phyloP scores from a whole-genome alignment of 2,329 filamentous ascomycete species.

The Neurospora crassa region DNA sequence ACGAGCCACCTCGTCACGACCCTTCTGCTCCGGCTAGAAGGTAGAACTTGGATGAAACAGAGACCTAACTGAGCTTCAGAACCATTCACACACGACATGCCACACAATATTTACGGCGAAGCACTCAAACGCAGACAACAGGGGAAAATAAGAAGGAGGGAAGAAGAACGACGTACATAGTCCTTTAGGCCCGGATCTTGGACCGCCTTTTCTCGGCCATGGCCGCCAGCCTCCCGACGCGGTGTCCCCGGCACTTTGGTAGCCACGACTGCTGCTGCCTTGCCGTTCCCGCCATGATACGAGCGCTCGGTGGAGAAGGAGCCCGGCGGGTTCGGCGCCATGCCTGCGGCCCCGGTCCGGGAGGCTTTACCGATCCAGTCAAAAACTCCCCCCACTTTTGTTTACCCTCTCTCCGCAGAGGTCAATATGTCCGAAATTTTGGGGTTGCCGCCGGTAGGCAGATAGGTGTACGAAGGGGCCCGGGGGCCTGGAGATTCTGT shows the following conservation, averaged over 20 bases:
- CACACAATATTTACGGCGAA: neutral
- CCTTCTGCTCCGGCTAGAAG: neutral
- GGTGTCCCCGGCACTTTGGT: slow-evolving; percentile 43
- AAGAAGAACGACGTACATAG: slow-evolving; percentile 50
- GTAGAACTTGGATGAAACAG: no score
- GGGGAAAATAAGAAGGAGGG: neutral
- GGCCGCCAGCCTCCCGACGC: slow-evolving; percentile 44
- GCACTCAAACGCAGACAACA: neutral
- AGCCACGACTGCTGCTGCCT: slow-evolving; percentile 15
- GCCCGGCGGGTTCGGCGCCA: slow-evolving; percentile 25
- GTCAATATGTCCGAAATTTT: neutral
- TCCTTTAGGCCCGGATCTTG: slow-evolving; percentile 74
- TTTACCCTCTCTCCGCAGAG: neutral
- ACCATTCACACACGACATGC: neutral
- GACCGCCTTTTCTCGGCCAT: slow-evolving; percentile 52
- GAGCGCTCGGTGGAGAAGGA: slow-evolving; percentile 13
- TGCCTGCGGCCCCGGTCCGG: slow-evolving; percentile 17
- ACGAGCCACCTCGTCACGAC: neutral
- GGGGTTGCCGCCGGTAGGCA: neutral
- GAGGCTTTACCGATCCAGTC: neutral
- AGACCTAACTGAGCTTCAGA: neutral
- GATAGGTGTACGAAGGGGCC: neutral
- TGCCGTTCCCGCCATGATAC: slow-evolving; percentile 34
- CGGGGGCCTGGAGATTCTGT: neutral
- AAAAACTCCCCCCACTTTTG: neutral